Percentiles rank a stretch among this genome's conserved stretches.
These are phyloP conservation scores for Sphaerostilbella broomeana DNA, from an alignment of 2,329 filamentous ascomycete genomes.

Conservation along the genomic window DNA sequence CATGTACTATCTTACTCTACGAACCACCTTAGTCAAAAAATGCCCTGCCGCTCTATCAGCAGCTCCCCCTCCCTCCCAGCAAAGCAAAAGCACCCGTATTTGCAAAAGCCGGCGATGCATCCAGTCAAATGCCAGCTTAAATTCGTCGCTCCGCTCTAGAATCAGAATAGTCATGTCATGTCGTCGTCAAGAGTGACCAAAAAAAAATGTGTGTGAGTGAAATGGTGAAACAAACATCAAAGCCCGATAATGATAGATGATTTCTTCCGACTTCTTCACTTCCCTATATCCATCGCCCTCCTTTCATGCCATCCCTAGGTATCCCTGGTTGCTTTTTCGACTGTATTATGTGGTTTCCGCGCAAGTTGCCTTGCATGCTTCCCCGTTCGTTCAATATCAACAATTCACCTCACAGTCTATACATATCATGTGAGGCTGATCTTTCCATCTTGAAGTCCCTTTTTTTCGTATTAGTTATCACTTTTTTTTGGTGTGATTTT, in stretches of 20 bases:
- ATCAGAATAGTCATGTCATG: conserved; percentile 17
- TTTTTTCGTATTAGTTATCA: too few relatives aligned
- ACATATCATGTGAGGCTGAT: too few relatives aligned
- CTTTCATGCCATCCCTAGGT: too few relatives aligned
- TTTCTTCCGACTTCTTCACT: too few relatives aligned
- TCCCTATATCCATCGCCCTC: background rate
- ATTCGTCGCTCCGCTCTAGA: conserved; percentile 15
- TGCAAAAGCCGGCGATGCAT: conserved; percentile 8
- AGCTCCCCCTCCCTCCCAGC: background rate
- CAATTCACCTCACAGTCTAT: background rate
- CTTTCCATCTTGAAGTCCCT: too few relatives aligned
- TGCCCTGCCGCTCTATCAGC: background rate
- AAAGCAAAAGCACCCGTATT: too few relatives aligned
- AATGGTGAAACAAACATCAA: too few relatives aligned
- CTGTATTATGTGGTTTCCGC: conserved; percentile 8
- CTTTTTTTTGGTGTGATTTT: too few relatives aligned
- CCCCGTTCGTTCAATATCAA: too few relatives aligned
- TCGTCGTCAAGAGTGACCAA: conserved; percentile 16
- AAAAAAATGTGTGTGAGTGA: conserved; percentile 5
- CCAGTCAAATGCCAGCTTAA: conserved; percentile 8
- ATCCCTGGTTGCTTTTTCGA: too few relatives aligned
- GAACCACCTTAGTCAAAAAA: background rate
- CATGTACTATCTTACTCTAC: background rate
- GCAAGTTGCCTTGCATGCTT: conserved; percentile 7
- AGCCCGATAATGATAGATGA: too few relatives aligned